Conservation (phyloP, 108 stramenopile species). For the Licmophora abbreviata region DNA sequence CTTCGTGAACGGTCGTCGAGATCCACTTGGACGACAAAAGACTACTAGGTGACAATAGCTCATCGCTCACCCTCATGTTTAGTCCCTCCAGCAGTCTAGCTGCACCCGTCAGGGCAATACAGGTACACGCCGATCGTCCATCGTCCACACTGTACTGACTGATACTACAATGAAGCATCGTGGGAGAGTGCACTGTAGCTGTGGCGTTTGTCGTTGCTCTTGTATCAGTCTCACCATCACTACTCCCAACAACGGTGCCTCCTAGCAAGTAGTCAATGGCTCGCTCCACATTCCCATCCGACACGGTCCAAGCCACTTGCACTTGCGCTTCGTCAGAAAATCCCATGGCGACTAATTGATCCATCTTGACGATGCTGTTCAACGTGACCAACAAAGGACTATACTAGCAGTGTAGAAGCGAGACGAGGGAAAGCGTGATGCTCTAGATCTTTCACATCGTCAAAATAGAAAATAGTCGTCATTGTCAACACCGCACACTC, state of each 20-base stretch:
- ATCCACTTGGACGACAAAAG: constrained; percentile 31
- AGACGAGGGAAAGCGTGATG: too few relatives aligned
- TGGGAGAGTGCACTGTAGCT: neutral
- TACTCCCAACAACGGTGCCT: constrained; percentile 6
- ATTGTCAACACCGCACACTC: too few relatives aligned
- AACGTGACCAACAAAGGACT: too few relatives aligned
- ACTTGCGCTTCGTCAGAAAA: constrained; percentile 34
- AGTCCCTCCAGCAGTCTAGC: constrained; percentile 13
- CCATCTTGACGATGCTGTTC: too few relatives aligned
- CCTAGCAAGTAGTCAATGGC: constrained; percentile 43
- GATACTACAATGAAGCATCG: constrained; percentile 20
- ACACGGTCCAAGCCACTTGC: constrained; percentile 22
- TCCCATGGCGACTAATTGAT: constrained; percentile 55
- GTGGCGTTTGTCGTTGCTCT: constrained; percentile 1
- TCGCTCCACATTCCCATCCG: constrained; percentile 44
- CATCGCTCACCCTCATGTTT: neutral
- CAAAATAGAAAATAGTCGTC: too few relatives aligned
- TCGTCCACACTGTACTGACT: constrained; percentile 53
- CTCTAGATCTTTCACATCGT: too few relatives aligned
- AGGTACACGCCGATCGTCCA: constrained; percentile 71
- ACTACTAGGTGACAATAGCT: too few relatives aligned
- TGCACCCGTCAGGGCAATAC: constrained; percentile 67
- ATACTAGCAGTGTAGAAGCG: too few relatives aligned
- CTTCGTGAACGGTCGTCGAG: constrained; percentile 24
- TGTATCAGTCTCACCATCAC: constrained; percentile 1